These are phyloP conservation scores for Athelia psychrophila DNA, from an alignment of 1,284 basidiomycete species.

Conservation along the genomic window DNA sequence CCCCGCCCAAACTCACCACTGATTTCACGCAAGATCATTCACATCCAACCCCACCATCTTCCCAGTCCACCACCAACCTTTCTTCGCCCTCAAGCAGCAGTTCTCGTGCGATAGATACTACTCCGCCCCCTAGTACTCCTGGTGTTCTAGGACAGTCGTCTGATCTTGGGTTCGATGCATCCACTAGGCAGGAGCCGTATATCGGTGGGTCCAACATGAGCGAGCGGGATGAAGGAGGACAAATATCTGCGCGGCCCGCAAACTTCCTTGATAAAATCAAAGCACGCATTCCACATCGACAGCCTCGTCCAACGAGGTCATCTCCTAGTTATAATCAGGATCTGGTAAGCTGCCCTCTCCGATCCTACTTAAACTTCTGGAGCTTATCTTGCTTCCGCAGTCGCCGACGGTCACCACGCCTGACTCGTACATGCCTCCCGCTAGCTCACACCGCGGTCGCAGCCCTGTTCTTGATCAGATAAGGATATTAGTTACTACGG, in stretches of 20 bases:
- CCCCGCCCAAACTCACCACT: constrained; percentile 29
- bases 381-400: constrained; percentile 27
- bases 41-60: constrained; percentile 30
- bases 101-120: constrained; percentile 55
- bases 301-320: not conserved
- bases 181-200: constrained; percentile 29
- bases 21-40: constrained; percentile 27
- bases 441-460: constrained; percentile 32
- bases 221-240: constrained; percentile 21
- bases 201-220: constrained; percentile 21
- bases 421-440: constrained; percentile 22
- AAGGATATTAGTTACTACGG: constrained; percentile 73
- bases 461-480: constrained; percentile 35
- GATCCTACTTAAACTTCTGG: constrained; percentile 6
- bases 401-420: constrained; percentile 43
- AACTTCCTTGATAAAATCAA: constrained; percentile 21
- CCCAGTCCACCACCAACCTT: constrained; percentile 43
- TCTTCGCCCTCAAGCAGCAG: constrained; percentile 67
- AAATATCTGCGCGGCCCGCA: constrained; percentile 7
- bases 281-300: constrained; percentile 7
- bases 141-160: constrained; percentile 43
- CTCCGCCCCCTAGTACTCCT: constrained; percentile 66
- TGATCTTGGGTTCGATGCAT: constrained; percentile 36
- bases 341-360: not conserved
- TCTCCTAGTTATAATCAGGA: not conserved